Evolutionary conservation across 2,329 filamentous ascomycete species (phyloP), one percentile per base, ranked within the genome.

Genomic region (Calonectria pseudoturangicola): DNA sequence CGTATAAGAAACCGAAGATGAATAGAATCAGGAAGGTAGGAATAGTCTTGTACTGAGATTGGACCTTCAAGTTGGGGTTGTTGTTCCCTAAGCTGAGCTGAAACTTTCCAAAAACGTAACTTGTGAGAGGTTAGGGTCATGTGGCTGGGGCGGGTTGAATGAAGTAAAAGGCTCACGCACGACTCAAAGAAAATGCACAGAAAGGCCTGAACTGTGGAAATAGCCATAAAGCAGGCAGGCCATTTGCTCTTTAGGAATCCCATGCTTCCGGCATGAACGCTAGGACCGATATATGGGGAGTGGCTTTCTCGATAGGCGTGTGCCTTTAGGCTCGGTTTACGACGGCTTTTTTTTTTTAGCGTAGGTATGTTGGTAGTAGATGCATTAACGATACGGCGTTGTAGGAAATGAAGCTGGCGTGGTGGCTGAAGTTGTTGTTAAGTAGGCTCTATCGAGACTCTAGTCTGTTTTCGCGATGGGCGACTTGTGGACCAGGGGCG

Each of bases 1-100:
- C 93, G 86, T 98, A 99, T 70, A 99, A 85, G 86, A 98, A 98
- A 73, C 95, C 97, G 83, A 99, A 98, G 83, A 98, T 98, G 88
- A 98, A 98, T 60, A 99, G 91, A 28, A 96, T 95, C 70, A 99
- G 89, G 85, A 98, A 98, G 41, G 96, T 98, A 30, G 97, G 96
- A 76, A 99, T 98, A 0, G 96, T 93, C 81, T 89, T 90, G 79
- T 89, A 88, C 74, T 91, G 89, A 18, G 91, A 88, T 66, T 86
- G 84, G 47, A 87, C 84, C 21, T 82, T 76, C 58, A 80, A 74
- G 39, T 85, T 82, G 70, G 85, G 80, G 54, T 86, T 81, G 50
- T 87, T 84, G 16, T 82, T 77, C 15, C 82, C 79, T 58, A 93
- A 84, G 75, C 88, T 92, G 54, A 85, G 85, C 83, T 98, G 95